Evolutionary conservation across 2,329 filamentous ascomycete genomes (phyloP).

Genomic region (Calonectria multiphialidica): DNA sequence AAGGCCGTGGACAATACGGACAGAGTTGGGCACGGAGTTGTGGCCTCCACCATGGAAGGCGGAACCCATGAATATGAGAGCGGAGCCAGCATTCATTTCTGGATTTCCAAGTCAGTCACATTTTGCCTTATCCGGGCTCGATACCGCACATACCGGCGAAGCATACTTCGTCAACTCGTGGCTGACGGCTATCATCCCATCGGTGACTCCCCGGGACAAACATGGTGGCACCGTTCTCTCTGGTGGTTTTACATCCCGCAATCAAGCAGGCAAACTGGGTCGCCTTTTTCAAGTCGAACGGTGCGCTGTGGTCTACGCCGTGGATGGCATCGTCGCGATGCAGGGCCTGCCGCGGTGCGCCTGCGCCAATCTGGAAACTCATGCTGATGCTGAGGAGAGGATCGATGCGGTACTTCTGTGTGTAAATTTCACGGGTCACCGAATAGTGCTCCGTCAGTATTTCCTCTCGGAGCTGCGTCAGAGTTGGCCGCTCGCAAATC

Average conservation of each 20-base stretch:
- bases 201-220: background rate
- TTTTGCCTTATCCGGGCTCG: too few species aligned
- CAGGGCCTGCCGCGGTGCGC: background rate
- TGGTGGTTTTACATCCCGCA: background rate
- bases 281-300: background rate
- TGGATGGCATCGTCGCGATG: conserved; percentile 7
- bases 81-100: conserved; percentile 9
- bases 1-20: background rate
- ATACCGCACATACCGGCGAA: background rate
- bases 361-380: background rate
- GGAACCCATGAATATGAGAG: background rate
- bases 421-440: background rate
- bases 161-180: conserved; percentile 1
- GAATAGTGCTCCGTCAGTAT: background rate
- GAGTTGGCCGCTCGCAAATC: background rate
- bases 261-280: background rate
- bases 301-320: background rate
- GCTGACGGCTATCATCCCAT: conserved; percentile 2
- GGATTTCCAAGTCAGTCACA: background rate
- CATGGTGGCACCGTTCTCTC: conserved; percentile 7
- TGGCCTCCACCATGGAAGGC: conserved; percentile 3
- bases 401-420: background rate
- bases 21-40: background rate
- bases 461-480: background rate
- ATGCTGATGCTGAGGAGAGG: conserved; percentile 6